Evolutionary conservation across 306 rosid species (phyloP).

Genomic region (Oxytropis ochrocephala): DNA sequence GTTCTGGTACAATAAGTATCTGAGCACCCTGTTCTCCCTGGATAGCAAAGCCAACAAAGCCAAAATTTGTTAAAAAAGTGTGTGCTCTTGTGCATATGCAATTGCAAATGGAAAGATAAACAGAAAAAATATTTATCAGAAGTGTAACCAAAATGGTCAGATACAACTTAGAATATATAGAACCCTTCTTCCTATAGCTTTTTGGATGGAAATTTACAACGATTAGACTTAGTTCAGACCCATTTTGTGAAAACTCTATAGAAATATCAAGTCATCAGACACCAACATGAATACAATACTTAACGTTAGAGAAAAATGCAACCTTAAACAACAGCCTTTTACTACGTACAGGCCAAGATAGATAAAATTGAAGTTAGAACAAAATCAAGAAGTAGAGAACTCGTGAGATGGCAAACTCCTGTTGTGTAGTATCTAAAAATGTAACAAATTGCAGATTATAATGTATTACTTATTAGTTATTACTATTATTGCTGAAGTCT

Average conservation of each 20-base stretch:
- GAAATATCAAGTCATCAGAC: not conserved
- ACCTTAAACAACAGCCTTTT: not conserved
- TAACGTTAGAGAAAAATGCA: not conserved
- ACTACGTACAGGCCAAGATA: not conserved
- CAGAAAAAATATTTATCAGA: not conserved
- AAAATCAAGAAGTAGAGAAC: not conserved
- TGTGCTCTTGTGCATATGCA: not conserved
- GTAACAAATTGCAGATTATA: not conserved
- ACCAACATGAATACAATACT: not conserved
- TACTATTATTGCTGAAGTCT: not conserved
- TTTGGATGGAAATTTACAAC: not conserved
- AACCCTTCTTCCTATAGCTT: not conserved
- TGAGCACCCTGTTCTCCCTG: conserved; percentile 94
- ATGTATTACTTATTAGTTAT: not conserved
- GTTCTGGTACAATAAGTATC: conserved; percentile 75
- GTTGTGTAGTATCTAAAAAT: not conserved
- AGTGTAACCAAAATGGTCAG: not conserved
- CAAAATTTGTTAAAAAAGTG: conserved; percentile 3
- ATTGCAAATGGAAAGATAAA: not conserved
- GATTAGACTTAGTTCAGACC: not conserved
- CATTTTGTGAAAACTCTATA: not conserved
- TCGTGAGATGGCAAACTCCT: not conserved
- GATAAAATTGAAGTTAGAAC: not conserved
- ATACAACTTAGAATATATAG: not conserved
- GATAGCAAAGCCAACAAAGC: conserved; percentile 19